A percentile compares a stretch with the other conserved stretches of the same genome.
Conservation (phyloP, 768 basidiomycete species). For the Epithele typhae region DNA sequence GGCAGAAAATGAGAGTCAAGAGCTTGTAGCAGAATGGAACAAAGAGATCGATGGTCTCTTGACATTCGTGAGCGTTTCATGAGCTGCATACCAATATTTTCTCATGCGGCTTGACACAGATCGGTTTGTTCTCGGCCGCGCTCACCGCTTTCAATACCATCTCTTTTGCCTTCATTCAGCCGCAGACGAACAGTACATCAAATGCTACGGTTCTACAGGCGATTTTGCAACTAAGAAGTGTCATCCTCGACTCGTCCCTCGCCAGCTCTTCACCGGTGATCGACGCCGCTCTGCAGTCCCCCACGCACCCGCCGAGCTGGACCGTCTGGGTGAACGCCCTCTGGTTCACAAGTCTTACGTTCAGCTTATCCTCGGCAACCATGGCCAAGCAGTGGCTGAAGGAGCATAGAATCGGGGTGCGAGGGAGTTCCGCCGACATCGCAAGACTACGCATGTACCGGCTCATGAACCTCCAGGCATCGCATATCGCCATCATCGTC, state of each 20-base stretch:
- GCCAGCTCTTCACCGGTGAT: background rate
- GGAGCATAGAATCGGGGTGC: slow-evolving; percentile 13
- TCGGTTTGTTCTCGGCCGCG: slow-evolving; percentile 21
- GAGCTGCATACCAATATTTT: no score
- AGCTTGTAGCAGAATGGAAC: no score
- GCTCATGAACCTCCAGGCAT: slow-evolving; percentile 13
- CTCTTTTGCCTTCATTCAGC: background rate
- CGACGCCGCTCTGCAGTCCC: background rate
- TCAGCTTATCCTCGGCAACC: slow-evolving; percentile 19
- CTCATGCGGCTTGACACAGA: no score
- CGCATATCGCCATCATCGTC: slow-evolving; percentile 14
- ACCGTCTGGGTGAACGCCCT: slow-evolving; percentile 14
- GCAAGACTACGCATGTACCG: slow-evolving; percentile 19
- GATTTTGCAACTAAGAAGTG: background rate
- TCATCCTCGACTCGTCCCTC: background rate
- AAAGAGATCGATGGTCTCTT: no score
- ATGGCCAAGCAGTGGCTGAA: slow-evolving; percentile 23
- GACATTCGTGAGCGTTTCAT: no score
- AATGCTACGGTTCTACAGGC: slow-evolving; percentile 4
- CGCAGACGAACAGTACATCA: slow-evolving; percentile 9
- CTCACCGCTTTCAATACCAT: slow-evolving; percentile 17
- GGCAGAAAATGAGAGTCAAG: no score
- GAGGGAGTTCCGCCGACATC: slow-evolving; percentile 13
- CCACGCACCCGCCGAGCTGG: background rate
- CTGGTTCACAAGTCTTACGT: slow-evolving; percentile 19